Evolutionary conservation across 2,329 filamentous ascomycete genomes (phyloP), one percentile per base, ranked within the genome.

Genomic region (Pseudogymnoascus sp.): DNA sequence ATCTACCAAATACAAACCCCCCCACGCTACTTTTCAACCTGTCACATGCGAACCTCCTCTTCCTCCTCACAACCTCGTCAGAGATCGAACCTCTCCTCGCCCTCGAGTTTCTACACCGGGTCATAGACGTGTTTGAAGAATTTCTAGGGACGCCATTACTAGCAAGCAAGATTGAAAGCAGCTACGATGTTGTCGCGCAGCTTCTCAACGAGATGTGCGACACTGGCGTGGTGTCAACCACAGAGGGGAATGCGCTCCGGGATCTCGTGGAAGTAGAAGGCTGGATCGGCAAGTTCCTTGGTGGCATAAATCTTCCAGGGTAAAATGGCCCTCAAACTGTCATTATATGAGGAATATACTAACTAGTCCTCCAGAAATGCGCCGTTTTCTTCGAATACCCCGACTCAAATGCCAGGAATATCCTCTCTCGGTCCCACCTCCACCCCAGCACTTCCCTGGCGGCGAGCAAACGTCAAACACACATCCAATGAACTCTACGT

Each of bases 401-500:
- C 66, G 34, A 64, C 61, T 31, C 28, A 28, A 18, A 72, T 73
- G 70, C 61, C 72, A 49, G 70, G 65, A 21, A 72, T 74, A 66
- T 73, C 72, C 12, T 74, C 71, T 21, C 59, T 68, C 12, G 70
- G 71, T n/a, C 56, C 67, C 23, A 74, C 79, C 14, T 82, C 79
- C 68, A 78, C 78, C 0, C 80, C 83, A 0, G 80, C 84, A 6
- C 71, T 97, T 42, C 93, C 93, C 1, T 99, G 95, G 95, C 85
- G 95, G 66, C 83, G 92, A 65, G 86, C 91, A 40, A 96, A 96
- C 71, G 95, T 99, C 62, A 84, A 93, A 14, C 95, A 99, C 75
- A 97, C 93, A 3, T 96, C 90, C 63, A 99, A 97, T 76, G 95
- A 99, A 75, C 82, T 99, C 68, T 97, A 97, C 74, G 93, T 96